These are phyloP conservation scores for Sugiyamaella smithiae DNA, from an alignment of 805 yeast genomes.

Conservation along the genomic window DNA sequence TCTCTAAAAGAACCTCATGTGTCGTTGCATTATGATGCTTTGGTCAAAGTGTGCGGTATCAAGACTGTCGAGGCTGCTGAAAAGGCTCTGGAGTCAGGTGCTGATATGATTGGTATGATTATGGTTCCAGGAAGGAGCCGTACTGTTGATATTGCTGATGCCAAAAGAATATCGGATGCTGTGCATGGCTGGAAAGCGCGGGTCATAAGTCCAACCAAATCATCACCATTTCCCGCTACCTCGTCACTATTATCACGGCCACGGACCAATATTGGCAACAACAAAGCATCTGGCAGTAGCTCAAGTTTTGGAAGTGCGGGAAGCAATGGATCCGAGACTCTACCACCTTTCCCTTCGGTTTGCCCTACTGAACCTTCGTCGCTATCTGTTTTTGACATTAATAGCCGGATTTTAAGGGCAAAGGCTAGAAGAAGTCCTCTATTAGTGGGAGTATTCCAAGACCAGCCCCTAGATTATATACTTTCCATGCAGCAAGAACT, in stretches of 20 bases:
- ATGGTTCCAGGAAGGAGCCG: conserved; percentile 80
- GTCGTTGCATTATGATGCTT: conserved; percentile 21
- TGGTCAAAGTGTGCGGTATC: conserved; percentile 88
- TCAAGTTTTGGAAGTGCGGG: neutral
- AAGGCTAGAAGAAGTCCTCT: conserved; percentile 51
- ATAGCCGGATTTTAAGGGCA: conserved; percentile 14
- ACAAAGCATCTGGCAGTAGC: neutral
- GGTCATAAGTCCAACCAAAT: neutral
- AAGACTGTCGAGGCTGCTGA: conserved; percentile 64
- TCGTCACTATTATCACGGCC: neutral
- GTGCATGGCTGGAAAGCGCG: conserved; percentile 24
- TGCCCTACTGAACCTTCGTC: neutral
- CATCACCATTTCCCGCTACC: neutral
- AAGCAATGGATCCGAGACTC: neutral
- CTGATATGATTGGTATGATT: conserved; percentile 79
- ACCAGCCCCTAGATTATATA: conserved; percentile 70
- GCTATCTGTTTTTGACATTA: conserved; percentile 20
- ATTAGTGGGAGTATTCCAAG: conserved; percentile 86
- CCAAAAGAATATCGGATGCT: conserved; percentile 43
- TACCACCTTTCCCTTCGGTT: conserved; percentile 11
- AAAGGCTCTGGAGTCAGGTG: conserved; percentile 67
- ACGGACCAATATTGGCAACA: neutral
- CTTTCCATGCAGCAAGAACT: conserved; percentile 40
- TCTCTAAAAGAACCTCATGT: neutral
- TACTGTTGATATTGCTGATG: conserved; percentile 53